Conservation (phyloP, 2,329 filamentous ascomycete genomes). For the Davidsoniella eucalypti region DNA sequence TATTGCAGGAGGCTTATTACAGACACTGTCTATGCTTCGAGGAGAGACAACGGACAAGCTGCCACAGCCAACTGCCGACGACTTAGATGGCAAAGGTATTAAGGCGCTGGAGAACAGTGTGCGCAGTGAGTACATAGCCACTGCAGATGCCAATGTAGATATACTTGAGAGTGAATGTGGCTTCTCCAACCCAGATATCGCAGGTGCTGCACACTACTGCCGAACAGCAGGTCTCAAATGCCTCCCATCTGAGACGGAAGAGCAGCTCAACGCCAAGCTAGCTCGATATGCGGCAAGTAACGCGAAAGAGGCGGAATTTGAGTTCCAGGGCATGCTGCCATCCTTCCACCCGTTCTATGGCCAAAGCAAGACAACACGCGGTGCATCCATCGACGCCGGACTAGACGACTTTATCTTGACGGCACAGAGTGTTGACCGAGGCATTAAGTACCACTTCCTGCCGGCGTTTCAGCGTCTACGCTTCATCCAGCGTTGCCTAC, state of each 20-base stretch:
- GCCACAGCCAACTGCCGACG: background rate
- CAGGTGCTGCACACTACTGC: constrained; percentile 2
- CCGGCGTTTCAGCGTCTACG: constrained; percentile 5
- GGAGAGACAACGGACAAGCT: too few species aligned
- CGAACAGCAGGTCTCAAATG: constrained; percentile 12
- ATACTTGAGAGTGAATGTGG: constrained; percentile 3
- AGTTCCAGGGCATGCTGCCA: constrained; percentile 14
- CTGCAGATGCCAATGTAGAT: background rate
- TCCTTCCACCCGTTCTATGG: constrained; percentile 11
- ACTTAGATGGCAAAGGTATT: background rate
- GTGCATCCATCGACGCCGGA: constrained; percentile 14
- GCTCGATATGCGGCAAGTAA: background rate
- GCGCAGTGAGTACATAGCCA: background rate
- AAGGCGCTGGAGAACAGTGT: background rate
- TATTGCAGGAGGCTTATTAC: background rate
- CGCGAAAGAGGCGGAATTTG: constrained; percentile 13
- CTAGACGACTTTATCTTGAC: constrained; percentile 15
- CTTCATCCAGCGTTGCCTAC: background rate
- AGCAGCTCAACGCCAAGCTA: background rate
- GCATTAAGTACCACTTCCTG: constrained; percentile 6
- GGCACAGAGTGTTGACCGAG: constrained; percentile 13
- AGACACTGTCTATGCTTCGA: background rate
- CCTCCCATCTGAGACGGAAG: background rate
- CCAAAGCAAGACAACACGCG: constrained; percentile 11
- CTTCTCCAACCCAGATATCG: background rate